phyloP scores from a whole-genome alignment of 495 filamentous ascomycete species.

The Trichoderma parareesei region DNA sequence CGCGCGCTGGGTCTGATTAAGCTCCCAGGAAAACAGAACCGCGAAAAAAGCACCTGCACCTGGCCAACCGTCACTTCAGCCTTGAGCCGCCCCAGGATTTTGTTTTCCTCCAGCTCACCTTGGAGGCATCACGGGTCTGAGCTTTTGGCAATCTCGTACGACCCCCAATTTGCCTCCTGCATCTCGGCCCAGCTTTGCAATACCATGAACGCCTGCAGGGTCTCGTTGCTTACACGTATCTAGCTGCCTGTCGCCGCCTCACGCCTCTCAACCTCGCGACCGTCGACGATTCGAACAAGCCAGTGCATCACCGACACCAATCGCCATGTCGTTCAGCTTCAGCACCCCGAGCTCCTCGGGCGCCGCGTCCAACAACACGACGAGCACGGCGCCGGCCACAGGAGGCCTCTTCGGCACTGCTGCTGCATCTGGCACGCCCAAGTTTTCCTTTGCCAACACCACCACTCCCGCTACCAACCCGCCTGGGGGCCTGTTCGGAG shows the following conservation, averaged over 20 bases:
- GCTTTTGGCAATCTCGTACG: not conserved
- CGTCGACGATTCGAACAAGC: not conserved
- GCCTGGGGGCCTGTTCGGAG: conserved; percentile 10
- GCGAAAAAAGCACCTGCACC: conserved; percentile 10
- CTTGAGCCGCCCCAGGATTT: not conserved
- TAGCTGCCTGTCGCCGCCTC: not conserved
- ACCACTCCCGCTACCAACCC: conserved; percentile 22
- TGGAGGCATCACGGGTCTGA: not conserved
- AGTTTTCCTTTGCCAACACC: conserved; percentile 28
- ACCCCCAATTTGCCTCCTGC: not conserved
- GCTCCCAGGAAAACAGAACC: conserved; percentile 2
- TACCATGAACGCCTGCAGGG: not conserved
- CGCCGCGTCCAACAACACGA: conserved; percentile 28
- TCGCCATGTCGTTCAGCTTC: conserved; percentile 26
- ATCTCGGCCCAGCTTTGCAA: not conserved
- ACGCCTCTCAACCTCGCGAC: not conserved
- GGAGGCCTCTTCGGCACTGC: conserved; percentile 31
- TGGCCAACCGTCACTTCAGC: not conserved
- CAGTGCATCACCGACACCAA: not conserved
- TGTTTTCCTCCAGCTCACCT: not conserved
- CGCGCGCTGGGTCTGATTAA: not conserved
- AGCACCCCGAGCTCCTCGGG: conserved; percentile 29
- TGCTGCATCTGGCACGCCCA: conserved; percentile 14
- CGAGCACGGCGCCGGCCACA: conserved; percentile 32
- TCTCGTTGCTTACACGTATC: not conserved